Conservation (phyloP, 1,139 yeast genomes). For the Taphrina communis region DNA sequence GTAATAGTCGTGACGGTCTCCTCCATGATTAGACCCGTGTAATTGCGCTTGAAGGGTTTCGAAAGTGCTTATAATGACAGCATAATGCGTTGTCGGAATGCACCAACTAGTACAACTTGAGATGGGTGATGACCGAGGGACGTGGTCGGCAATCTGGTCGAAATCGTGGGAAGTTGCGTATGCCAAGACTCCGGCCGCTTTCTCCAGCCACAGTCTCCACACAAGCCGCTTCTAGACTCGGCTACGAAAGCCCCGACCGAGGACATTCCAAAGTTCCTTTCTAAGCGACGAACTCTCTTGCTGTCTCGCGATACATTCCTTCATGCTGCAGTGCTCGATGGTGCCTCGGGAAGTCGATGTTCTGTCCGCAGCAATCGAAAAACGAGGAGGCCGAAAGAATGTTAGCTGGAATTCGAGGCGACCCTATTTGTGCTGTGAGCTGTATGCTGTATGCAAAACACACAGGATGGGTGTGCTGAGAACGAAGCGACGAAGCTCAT, state of each 20-base stretch:
- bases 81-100: no score
- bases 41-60: no score
- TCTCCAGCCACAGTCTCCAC: constrained; percentile 7
- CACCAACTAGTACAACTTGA: neutral
- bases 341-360: no score
- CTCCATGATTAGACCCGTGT: neutral
- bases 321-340: neutral
- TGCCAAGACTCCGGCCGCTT: neutral
- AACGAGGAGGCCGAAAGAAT: no score
- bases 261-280: neutral
- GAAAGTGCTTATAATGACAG: no score
- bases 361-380: no score
- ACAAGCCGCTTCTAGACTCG: constrained; percentile 1
- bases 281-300: neutral
- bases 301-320: neutral
- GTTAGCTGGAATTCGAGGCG: no score
- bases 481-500: neutral
- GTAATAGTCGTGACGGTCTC: constrained; percentile 16
- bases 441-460: no score
- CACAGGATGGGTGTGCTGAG: no score
- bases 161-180: constrained; percentile 5
- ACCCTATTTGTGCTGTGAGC: no score
- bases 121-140: neutral
- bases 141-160: constrained; percentile 9
- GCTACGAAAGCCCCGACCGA: neutral